Evolutionary conservation across 2,329 filamentous ascomycete species (phyloP), one percentile per base, ranked within the genome.

Genomic region (Fusarium annulatum): DNA sequence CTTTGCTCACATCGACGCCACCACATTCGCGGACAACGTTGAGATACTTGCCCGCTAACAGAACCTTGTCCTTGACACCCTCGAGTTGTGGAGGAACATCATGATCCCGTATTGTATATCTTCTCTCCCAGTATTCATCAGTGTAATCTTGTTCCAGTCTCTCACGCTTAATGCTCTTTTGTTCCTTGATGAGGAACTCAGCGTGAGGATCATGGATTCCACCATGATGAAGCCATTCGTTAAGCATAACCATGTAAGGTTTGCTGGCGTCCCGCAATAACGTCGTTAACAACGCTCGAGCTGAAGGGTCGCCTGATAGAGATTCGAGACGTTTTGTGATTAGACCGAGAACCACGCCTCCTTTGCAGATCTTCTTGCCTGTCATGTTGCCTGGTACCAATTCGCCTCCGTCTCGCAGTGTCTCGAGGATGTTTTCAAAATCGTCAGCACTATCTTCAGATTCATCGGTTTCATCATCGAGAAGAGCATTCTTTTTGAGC

Each of bases 41-140:
- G 58, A 99, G 89, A 80, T 99, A 99, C 81, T 99, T 99, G 43
- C 96, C 96, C 23, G 96, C 96, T 39, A 99, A 87, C 5, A 99
- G 87, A 3, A 98, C 96, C 82, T 98, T 98, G 76, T 97, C 95
- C 80, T 96, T 96, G 75, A 98, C 93, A 34, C 89, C 91, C 80
- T 96, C 93, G 9, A 99, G 88, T 80, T 99, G 96, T 14, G 96
- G 95, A 7, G 96, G 96, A 2, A 98, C 92, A 68, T 97, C 93
- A 55, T 94, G 91, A 69, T 97, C 94, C 67, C 96, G 92, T 71
- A 99, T 93, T 9, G 96, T 98, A 80, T 99, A 99, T 72, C 96
- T 89, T 79, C 97, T 94, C 81, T 99, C 96, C 96, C 96, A 99
- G 82, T 99, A 99, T 79, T 99, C 96, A 81, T 99, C 96, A 0